Evolutionary conservation across 352 stramenopile genomes (phyloP), one percentile per base, ranked within the genome.

Genomic region (Phytophthora multivora): DNA sequence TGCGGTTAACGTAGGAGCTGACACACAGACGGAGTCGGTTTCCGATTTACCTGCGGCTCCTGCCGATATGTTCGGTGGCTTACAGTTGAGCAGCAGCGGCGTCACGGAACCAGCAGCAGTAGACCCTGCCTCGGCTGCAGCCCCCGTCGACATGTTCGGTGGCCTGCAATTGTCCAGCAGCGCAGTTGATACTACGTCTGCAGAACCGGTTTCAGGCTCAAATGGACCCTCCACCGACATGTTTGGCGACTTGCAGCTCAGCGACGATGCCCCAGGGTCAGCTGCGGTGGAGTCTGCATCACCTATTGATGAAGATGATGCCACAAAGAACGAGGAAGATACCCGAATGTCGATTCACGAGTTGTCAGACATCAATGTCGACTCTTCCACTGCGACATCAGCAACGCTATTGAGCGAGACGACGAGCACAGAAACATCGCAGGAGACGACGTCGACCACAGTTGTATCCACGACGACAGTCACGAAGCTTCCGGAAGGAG

Each of bases 331-430:
- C 33, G 54, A 30, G 5, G 71, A 56, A 19, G 68, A 70, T 42
- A 62, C 51, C 28, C 77, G 69, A 25, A 86, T 86, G 77, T 80
- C 75, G 15, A 83, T 86, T 51, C 56, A 79, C 46, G 72, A 86
- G 59, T 51, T 86, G n/a, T 74, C 66, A 7, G 65, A 81, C 56
- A 66, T 40, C 30, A 60, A 43, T 52, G 49, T 5, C n/a, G 59
- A 69, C 15, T 28, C 33, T 4, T 13, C 30, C 10, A 55, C 52
- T 25, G 39, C 26, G 6, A 65, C 64, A 0, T 59, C 42, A 21
- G 35, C 39, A 33, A 54, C 43, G 18, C 16, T 61, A 43, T 6
- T 55, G n/a, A 67, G 33, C 21, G 63, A 66, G 28, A 59, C 43
- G 9, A 46, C 38, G 10, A 66, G 57, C 45, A 57, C 51, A n/a